These are phyloP conservation scores for Mayamaea pseudoterrestris DNA, from an alignment of 108 stramenopile genomes.

Conservation along the genomic window DNA sequence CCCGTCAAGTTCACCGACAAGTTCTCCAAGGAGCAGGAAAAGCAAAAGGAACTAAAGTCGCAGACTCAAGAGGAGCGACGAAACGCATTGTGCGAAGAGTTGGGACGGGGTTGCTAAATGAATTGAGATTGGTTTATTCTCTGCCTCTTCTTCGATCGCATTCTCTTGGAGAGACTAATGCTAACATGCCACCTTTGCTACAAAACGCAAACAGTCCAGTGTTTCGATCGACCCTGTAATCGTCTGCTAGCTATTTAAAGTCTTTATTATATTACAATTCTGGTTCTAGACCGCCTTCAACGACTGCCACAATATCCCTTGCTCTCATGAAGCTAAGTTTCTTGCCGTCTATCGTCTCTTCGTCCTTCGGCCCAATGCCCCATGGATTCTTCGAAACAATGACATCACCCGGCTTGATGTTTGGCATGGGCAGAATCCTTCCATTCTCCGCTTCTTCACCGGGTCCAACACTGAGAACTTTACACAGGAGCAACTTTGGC, in stretches of 20 bases:
- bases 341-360: slow-evolving; percentile 74
- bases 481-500: slow-evolving; percentile 68
- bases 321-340: slow-evolving; percentile 74
- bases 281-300: slow-evolving; percentile 40
- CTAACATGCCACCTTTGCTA: not conserved
- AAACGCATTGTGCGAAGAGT: slow-evolving; percentile 67
- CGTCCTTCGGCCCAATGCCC: slow-evolving; percentile 89
- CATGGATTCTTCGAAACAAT: slow-evolving; percentile 84
- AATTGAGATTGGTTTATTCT: slow-evolving; percentile 1
- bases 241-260: not conserved
- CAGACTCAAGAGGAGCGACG: slow-evolving; percentile 60
- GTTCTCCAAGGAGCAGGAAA: slow-evolving; percentile 44
- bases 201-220: not conserved
- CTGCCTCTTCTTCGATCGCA: not conserved
- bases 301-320: slow-evolving; percentile 69
- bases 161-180: not conserved
- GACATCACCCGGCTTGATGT: slow-evolving; percentile 63
- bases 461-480: slow-evolving; percentile 61
- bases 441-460: slow-evolving; percentile 83
- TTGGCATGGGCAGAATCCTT: slow-evolving; percentile 54
- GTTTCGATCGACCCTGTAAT: not conserved
- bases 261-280: slow-evolving; percentile 2
- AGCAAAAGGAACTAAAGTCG: slow-evolving; percentile 42
- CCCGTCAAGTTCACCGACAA: slow-evolving; percentile 43
- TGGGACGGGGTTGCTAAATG: slow-evolving; percentile 73